Conservation (phyloP, 108 stramenopile species). For the Skeletonema tropicum region DNA sequence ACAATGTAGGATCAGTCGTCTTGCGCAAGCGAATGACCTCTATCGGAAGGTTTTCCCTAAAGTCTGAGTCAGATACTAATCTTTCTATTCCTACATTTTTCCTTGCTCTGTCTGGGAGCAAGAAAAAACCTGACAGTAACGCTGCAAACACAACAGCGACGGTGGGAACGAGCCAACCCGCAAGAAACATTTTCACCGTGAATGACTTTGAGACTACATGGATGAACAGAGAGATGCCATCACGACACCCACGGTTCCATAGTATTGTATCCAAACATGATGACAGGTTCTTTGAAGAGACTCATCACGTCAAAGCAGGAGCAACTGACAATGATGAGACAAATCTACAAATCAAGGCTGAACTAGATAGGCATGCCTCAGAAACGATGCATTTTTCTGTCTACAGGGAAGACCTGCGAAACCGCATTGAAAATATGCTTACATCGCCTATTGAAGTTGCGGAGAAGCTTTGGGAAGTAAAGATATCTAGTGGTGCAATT, state of each 20-base stretch:
- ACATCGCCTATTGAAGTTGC: slow-evolving; percentile 64
- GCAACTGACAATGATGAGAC: slow-evolving; percentile 1
- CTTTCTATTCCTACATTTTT: slow-evolving; percentile 75
- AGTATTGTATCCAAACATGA: slow-evolving; percentile 27
- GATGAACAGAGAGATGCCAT: slow-evolving; percentile 50
- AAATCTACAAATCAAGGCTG: slow-evolving; percentile 35
- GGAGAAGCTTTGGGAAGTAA: slow-evolving; percentile 58
- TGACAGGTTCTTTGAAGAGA: slow-evolving; percentile 55
- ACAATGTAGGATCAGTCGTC: slow-evolving; percentile 4
- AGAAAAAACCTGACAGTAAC: background rate
- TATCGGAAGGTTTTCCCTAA: slow-evolving; percentile 78
- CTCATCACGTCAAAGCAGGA: slow-evolving; percentile 19
- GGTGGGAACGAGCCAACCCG: background rate
- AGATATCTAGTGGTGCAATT: slow-evolving; percentile 54
- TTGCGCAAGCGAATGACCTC: slow-evolving; percentile 74
- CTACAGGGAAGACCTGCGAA: slow-evolving; percentile 67
- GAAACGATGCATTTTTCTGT: slow-evolving; percentile 63
- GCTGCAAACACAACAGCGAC: background rate
- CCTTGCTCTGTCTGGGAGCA: slow-evolving; percentile 64
- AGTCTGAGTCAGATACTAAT: slow-evolving; percentile 71
- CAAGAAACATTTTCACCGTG: slow-evolving; percentile 42
- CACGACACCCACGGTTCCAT: slow-evolving; percentile 74
- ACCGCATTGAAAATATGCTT: slow-evolving; percentile 61
- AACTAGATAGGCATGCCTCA: slow-evolving; percentile 50
- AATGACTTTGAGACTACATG: slow-evolving; percentile 67